A percentile compares a stretch with the other conserved stretches of the same genome.
These are phyloP conservation scores for Alternaria angustiovoidea DNA, from an alignment of 2,329 filamentous ascomycete genomes.

Conservation along the genomic window DNA sequence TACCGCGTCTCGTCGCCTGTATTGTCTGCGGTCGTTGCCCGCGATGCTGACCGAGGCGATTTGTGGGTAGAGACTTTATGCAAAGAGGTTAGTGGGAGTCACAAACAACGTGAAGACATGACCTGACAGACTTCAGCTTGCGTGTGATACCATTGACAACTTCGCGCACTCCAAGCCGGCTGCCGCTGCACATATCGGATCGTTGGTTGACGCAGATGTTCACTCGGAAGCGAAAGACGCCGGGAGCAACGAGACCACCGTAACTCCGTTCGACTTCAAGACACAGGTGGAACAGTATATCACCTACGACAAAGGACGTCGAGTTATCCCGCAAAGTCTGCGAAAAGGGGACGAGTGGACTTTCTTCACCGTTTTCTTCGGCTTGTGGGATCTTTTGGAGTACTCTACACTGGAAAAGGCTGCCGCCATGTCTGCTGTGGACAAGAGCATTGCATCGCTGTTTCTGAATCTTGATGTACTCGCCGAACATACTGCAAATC, in stretches of 20 bases:
- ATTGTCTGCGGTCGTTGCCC: slow-evolving; percentile 27
- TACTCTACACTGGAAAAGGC: slow-evolving; percentile 41
- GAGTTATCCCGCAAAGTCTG: slow-evolving; percentile 27
- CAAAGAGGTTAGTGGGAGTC: slow-evolving; percentile 44
- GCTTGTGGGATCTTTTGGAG: slow-evolving; percentile 48
- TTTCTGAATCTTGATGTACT: slow-evolving; percentile 47
- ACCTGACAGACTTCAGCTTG: slow-evolving; percentile 43
- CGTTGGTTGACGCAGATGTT: slow-evolving; percentile 44
- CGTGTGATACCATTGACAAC: slow-evolving; percentile 49
- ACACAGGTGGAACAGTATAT: slow-evolving; percentile 50
- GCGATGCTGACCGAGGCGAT: slow-evolving; percentile 41
- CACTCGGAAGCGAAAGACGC: slow-evolving; percentile 33
- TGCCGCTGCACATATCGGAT: slow-evolving; percentile 32
- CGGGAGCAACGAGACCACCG: slow-evolving; percentile 27
- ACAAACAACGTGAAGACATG: background rate
- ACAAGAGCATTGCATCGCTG: slow-evolving; percentile 43
- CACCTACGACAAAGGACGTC: slow-evolving; percentile 31
- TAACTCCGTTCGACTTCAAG: slow-evolving; percentile 45
- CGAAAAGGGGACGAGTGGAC: slow-evolving; percentile 39
- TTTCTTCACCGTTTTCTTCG: slow-evolving; percentile 49
- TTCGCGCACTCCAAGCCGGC: slow-evolving; percentile 45
- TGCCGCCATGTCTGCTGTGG: slow-evolving; percentile 40
- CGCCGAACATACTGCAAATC: slow-evolving; percentile 32
- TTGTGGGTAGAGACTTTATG: slow-evolving; percentile 50
- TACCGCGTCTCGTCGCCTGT: slow-evolving; percentile 45